Percentiles rank a stretch among this genome's conserved stretches.
Evolutionary conservation across 1,284 basidiomycete genomes (phyloP).

Genomic region (Naganishia sp.): DNA sequence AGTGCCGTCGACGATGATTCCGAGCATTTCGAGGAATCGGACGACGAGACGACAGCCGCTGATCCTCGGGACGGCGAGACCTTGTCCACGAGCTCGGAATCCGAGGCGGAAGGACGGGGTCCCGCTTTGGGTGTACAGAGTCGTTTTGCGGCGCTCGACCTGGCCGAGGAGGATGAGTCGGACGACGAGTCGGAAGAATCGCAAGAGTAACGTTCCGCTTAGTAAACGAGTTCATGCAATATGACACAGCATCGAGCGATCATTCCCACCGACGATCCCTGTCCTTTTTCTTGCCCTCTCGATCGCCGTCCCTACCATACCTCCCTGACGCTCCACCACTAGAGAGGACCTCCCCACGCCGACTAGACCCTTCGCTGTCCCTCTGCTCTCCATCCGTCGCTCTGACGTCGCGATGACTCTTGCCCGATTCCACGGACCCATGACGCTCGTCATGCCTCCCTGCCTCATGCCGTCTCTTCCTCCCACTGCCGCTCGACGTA

Average conservation of each 20-base stretch:
- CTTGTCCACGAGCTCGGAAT: background rate
- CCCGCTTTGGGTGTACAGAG: constrained; percentile 8
- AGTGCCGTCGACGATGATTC: constrained; percentile 14
- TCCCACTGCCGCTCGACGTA: constrained; percentile 36
- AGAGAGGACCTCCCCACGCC: constrained; percentile 2
- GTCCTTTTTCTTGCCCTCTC: constrained; percentile 31
- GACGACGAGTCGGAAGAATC: constrained; percentile 10
- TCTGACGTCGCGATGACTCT: background rate
- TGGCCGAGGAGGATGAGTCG: constrained; percentile 3
- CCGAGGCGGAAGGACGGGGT: background rate
- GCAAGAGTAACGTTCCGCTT: background rate
- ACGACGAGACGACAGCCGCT: background rate
- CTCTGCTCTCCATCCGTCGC: background rate
- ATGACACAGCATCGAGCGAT: background rate
- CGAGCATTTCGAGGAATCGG: background rate
- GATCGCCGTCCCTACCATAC: constrained; percentile 32
- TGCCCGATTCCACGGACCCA: background rate
- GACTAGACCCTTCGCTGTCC: background rate
- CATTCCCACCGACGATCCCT: constrained; percentile 9
- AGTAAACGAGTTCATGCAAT: background rate
- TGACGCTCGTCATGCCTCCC: background rate
- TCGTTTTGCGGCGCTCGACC: constrained; percentile 22
- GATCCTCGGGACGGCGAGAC: background rate
- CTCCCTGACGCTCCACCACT: constrained; percentile 30
- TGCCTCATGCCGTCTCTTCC: constrained; percentile 18